Base-by-base conservation (phyloP, 176 grass and related monocot species). In the Hordeum marinum region DNA sequence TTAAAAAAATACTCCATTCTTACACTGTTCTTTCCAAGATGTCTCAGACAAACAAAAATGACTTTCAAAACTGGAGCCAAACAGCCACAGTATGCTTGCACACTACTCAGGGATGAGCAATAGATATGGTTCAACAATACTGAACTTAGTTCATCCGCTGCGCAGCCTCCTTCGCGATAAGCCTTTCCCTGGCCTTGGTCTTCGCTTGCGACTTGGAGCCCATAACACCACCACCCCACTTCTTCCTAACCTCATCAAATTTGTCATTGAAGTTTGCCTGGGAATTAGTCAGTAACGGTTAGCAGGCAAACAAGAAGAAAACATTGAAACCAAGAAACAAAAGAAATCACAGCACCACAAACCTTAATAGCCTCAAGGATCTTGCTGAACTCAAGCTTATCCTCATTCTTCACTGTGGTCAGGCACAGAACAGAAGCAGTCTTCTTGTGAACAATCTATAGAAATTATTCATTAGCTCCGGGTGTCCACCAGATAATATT, bases 381-480 rank as follows among this genome's bases (percentile, higher is more conserved):
- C 74, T 90, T 86, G 88, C 88, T 90, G 66, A 90, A 90, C 41
- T 90, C 88, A 64, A 90, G 88, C 17, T 90, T 86, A 76, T 90
- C 84, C 79, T 86, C 88, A 2, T 90, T 90, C 78, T 90, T 90
- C 15, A 90, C 88, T 2, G 88, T 90, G 31, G 79, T 90, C 31
- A 90, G 24, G 75, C 88, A 90, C 5, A 90, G 84, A 43, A 90
- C 88, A 40, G 88, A 86, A 21, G 88, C 72, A 2, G 84, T 90
- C 80, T 90, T 87, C 84, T 90, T 90, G 80, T 90, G 89, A 67
- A 90, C 84, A 11, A 87, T 83, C 88, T 90, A 86, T 12, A 83
- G 4, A 57, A 64, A 45, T 5, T 72, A 32, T 18, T 60, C 32
- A 26, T 89, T 67, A 89, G 76, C 27, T 27, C 17, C 32, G 3